These are phyloP conservation scores for Agroathelia rolfsii DNA, from an alignment of 1,284 basidiomycete genomes.

Conservation along the genomic window DNA sequence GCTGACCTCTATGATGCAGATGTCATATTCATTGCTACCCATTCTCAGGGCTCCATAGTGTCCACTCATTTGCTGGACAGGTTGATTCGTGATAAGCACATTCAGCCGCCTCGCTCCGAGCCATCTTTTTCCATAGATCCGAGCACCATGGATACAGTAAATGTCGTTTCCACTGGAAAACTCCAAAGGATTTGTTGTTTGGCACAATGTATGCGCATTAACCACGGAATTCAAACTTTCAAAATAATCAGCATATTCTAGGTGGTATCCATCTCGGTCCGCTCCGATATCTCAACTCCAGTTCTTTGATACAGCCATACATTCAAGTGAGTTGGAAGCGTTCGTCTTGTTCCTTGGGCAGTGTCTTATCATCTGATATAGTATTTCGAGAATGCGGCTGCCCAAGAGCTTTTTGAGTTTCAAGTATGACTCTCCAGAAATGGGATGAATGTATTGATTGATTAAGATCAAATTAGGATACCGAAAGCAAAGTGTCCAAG, in stretches of 20 bases:
- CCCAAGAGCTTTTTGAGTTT: conserved; percentile 91
- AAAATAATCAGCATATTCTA: too few species aligned
- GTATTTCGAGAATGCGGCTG: conserved; percentile 91
- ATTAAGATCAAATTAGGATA: too few species aligned
- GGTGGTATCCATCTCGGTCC: conserved; percentile 91
- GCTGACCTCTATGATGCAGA: conserved; percentile 80
- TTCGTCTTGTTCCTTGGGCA: conserved; percentile 6
- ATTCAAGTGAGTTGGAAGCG: conserved; percentile 46
- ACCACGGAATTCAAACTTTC: too few species aligned
- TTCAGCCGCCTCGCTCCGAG: conserved; percentile 52
- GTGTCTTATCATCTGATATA: conserved; percentile 23
- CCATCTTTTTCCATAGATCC: too few species aligned
- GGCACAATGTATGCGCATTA: too few species aligned
- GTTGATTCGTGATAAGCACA: conserved; percentile 73
- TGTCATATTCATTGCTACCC: conserved; percentile 85
- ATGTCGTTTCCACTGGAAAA: conserved; percentile 17
- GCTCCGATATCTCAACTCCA: conserved; percentile 75
- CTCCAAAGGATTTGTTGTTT: conserved; percentile 71
- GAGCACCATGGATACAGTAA: too few species aligned
- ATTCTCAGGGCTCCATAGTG: conserved; percentile 91
- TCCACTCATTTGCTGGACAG: conserved; percentile 83
- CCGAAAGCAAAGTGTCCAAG: conserved; percentile 62
- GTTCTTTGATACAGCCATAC: conserved; percentile 77
- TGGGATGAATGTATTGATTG: too few species aligned
- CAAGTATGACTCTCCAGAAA: conserved; percentile 44